Percentiles rank a stretch among this genome's conserved stretches.
Evolutionary conservation across 352 stramenopile species (phyloP).

Genomic region (Thalassiosira exigua): DNA sequence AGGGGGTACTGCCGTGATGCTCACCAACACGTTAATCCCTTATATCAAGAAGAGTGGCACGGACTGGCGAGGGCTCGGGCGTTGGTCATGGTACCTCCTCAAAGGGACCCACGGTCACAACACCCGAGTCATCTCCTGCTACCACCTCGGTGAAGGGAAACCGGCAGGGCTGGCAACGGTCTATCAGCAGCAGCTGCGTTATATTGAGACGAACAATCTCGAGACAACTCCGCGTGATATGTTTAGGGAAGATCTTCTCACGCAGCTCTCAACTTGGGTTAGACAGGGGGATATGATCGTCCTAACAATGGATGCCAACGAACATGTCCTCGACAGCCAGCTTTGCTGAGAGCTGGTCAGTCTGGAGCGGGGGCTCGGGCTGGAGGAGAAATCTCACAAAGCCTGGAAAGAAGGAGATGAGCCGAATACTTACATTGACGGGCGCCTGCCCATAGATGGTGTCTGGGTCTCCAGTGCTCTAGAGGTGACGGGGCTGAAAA

Average conservation of each 20-base stretch:
- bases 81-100: constrained; percentile 14
- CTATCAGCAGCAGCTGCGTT: constrained; percentile 31
- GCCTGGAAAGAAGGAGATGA: not conserved
- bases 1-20: constrained; percentile 14
- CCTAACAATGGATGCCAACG: constrained; percentile 30
- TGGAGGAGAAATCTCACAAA: constrained; percentile 1
- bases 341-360: not conserved
- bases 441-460: constrained; percentile 20
- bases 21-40: not conserved
- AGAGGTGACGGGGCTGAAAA: constrained; percentile 17
- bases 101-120: not conserved
- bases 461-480: constrained; percentile 19
- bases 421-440: constrained; percentile 30
- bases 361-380: not conserved
- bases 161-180: not conserved
- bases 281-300: constrained; percentile 21
- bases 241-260: constrained; percentile 23
- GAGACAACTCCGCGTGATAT: constrained; percentile 6
- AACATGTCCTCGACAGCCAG: not conserved
- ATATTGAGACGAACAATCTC: constrained; percentile 17
- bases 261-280: constrained; percentile 13
- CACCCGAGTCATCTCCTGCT: constrained; percentile 6
- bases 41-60: constrained; percentile 1
- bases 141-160: constrained; percentile 7
- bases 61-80: constrained; percentile 7